Base-by-base conservation (phyloP, 116 monocot species). In the Trichopus zeylanicus region DNA sequence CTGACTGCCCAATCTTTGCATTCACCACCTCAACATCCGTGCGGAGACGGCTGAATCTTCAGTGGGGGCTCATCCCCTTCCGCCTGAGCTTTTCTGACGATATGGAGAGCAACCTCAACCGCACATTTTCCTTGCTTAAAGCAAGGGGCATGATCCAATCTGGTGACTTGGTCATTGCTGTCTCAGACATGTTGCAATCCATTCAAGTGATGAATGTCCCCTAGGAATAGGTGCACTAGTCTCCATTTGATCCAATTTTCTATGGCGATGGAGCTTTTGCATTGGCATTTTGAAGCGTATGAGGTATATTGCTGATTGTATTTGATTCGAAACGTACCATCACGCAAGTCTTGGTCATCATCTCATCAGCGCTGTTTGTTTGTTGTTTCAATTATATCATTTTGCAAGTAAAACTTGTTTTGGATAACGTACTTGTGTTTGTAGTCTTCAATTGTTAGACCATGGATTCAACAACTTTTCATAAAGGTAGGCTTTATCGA, bases 151-250 rank as follows among this genome's bases (percentile, higher is more conserved):
- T 97, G 97, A 75, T 97, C 23, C 76, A 82, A 51, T 79, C 97
- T 20, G 91, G 91, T 1, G 97, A 97, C 60, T 70, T 97, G 3
- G 85, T 97, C 51, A 85, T 97, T 28, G 97, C 97, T 1, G 75
- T 97, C 31, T 97, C 91, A 0, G 91, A 97, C 33, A 87, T 87
- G 79, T 48, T 87, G 48, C 91, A 97, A 59, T 97, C 97, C 3
- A 97, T 97, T 59, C 97, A 97, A 67, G 97, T 97, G 42, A 97
- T 97, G 80, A 87, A 81, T 62, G 91, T 91, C 49, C 91, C 97
- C 12, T 97, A 48, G 62, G 46, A 27, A 48, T 48, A 59, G 51
- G 48, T n/a, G 31, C 15, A 5, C 24, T 18, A 29, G 8, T 30
- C 9, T 48, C 48, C 28, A 29, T 62, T 39, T 28, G 10, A 8